These are phyloP conservation scores for Gossypium rotundifolium DNA, from an alignment of 345 rosid species.

Conservation along the genomic window DNA sequence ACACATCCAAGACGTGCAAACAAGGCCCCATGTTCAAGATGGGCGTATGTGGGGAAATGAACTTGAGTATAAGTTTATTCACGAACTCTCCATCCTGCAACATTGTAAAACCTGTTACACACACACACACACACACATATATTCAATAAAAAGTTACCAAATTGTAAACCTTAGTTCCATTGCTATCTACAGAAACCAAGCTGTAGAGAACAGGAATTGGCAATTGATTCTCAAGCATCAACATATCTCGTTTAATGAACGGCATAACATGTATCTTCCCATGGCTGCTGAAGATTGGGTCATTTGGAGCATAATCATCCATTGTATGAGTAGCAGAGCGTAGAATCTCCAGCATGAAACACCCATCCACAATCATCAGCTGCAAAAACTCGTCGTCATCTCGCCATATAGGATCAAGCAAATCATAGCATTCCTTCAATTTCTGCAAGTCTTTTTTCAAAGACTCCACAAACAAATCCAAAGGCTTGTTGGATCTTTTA, in stretches of 20 bases:
- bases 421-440: constrained; percentile 25
- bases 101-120: not conserved
- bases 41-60: constrained; percentile 20
- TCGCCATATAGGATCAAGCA: constrained; percentile 21
- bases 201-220: constrained; percentile 29
- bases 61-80: constrained; percentile 30
- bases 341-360: constrained; percentile 44
- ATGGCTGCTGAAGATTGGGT: constrained; percentile 40
- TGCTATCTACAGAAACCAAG: constrained; percentile 24
- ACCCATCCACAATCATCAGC: constrained; percentile 46
- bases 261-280: constrained; percentile 34
- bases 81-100: constrained; percentile 30
- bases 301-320: constrained; percentile 30
- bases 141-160: not conserved
- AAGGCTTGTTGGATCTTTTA: constrained; percentile 21
- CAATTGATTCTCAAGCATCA: constrained; percentile 50
- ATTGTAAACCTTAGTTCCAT: constrained; percentile 17
- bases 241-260: constrained; percentile 38
- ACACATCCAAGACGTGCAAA: constrained; percentile 38
- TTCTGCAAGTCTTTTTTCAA: constrained; percentile 16
- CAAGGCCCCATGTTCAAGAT: constrained; percentile 18
- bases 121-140: too few relatives aligned
- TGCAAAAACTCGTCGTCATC: constrained; percentile 16
- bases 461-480: constrained; percentile 10
- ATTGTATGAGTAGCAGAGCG: not conserved